These are phyloP conservation scores for Arthrobotrys sinensis DNA, from an alignment of 2,329 filamentous ascomycete species.

Conservation along the genomic window DNA sequence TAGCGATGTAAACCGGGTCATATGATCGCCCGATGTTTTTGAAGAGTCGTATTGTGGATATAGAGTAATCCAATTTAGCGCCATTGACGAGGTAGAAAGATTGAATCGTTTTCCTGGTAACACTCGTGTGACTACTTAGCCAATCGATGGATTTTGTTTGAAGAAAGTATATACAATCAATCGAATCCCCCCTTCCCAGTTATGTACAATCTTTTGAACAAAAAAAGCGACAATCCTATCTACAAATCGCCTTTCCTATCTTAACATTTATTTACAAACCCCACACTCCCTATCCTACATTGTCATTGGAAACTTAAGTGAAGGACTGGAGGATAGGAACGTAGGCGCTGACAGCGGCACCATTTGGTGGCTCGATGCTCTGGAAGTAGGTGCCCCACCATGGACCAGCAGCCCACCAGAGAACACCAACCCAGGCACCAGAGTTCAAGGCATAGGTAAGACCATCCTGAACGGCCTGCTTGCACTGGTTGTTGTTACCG, in stretches of 20 bases:
- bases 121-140: too few species aligned
- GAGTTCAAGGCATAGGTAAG: constrained; percentile 57
- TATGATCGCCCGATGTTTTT: too few species aligned
- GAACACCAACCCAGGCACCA: constrained; percentile 66
- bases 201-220: constrained; percentile 18
- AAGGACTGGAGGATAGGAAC: constrained; percentile 57
- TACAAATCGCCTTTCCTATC: constrained; percentile 22
- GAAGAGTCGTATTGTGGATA: too few species aligned
- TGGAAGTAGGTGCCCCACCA: constrained; percentile 71
- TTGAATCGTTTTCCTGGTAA: too few species aligned
- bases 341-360: constrained; percentile 63
- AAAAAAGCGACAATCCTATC: constrained; percentile 8
- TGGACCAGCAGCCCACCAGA: constrained; percentile 75
- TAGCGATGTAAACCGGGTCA: too few species aligned
- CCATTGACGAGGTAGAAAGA: too few species aligned
- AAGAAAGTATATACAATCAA: constrained; percentile 18
- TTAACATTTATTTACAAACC: constrained; percentile 43
- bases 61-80: too few species aligned
- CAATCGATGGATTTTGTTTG: background rate
- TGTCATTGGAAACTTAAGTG: constrained; percentile 6
- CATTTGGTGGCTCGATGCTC: constrained; percentile 66
- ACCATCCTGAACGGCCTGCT: constrained; percentile 38
- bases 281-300: background rate
- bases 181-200: background rate
- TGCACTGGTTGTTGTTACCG: constrained; percentile 68